A percentile compares a stretch with the other conserved stretches of the same genome.
These are phyloP conservation scores for Fusarium foetens DNA, from an alignment of 2,329 filamentous ascomycete genomes.

Conservation along the genomic window DNA sequence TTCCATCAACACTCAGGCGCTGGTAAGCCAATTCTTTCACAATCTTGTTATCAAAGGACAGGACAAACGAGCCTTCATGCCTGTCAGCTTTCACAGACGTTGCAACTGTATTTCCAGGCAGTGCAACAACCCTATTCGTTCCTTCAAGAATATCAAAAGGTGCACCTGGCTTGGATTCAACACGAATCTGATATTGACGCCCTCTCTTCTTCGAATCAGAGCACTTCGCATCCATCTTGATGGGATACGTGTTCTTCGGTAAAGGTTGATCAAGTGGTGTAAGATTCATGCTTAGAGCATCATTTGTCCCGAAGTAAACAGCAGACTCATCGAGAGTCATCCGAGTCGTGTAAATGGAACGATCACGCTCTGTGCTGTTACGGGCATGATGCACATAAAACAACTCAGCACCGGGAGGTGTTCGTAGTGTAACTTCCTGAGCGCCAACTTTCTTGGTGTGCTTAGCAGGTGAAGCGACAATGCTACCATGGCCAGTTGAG, in stretches of 20 bases:
- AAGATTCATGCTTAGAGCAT: constrained; percentile 46
- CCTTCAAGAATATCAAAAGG: constrained; percentile 31
- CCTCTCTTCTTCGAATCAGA: background rate
- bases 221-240: constrained; percentile 37
- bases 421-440: constrained; percentile 48
- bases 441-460: constrained; percentile 37
- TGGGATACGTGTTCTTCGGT: constrained; percentile 46
- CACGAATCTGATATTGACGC: background rate
- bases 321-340: constrained; percentile 42
- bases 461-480: constrained; percentile 47
- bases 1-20: constrained; percentile 15
- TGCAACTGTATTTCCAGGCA: background rate
- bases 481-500: constrained; percentile 50
- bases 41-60: background rate
- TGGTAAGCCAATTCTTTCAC: constrained; percentile 28
- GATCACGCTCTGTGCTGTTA: constrained; percentile 42
- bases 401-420: constrained; percentile 46
- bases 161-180: constrained; percentile 16
- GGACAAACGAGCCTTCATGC: background rate
- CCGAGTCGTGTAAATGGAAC: constrained; percentile 49
- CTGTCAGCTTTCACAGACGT: background rate
- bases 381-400: constrained; percentile 51
- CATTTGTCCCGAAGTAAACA: constrained; percentile 42
- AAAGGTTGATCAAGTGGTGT: constrained; percentile 48
- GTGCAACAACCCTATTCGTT: constrained; percentile 27